Evolutionary conservation across 2,329 filamentous ascomycete species (phyloP).

Genomic region (Neopestalotiopsis sp.): DNA sequence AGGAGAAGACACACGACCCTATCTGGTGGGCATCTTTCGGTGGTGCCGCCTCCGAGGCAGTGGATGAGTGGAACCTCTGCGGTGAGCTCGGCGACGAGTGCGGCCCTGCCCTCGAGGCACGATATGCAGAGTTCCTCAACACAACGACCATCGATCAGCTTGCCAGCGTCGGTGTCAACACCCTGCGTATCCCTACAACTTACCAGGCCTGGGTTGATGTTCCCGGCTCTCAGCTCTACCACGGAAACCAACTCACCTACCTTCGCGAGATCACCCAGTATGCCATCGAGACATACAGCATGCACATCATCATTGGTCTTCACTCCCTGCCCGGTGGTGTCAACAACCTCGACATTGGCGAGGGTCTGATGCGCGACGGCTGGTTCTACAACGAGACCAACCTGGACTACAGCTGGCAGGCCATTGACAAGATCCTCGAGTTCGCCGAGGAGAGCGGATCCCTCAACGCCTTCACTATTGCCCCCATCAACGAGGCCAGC

Average conservation of each 20-base stretch:
- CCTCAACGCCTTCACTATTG: slow-evolving; percentile 38
- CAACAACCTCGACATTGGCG: slow-evolving; percentile 37
- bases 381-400: slow-evolving; percentile 43
- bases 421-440: slow-evolving; percentile 34
- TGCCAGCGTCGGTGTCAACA: slow-evolving; percentile 36
- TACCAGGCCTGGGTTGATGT: slow-evolving; percentile 42
- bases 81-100: slow-evolving; percentile 33
- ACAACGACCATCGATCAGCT: slow-evolving; percentile 37
- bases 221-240: slow-evolving; percentile 37
- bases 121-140: slow-evolving; percentile 36
- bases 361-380: slow-evolving; percentile 33
- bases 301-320: slow-evolving; percentile 41
- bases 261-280: slow-evolving; percentile 39
- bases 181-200: slow-evolving; percentile 40
- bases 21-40: slow-evolving; percentile 7
- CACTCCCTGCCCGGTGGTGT: slow-evolving; percentile 31
- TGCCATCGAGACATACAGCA: slow-evolving; percentile 37
- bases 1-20: slow-evolving; percentile 9
- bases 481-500: slow-evolving; percentile 42
- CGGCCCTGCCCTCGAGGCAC: slow-evolving; percentile 32
- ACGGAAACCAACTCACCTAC: slow-evolving; percentile 35
- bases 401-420: slow-evolving; percentile 37
- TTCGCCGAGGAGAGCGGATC: slow-evolving; percentile 36
- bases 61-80: slow-evolving; percentile 42
- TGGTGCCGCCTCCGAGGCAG: slow-evolving; percentile 19